Base-by-base conservation (phyloP, 2,329 filamentous ascomycete genomes). In the Purpureocillium takamizusanense region DNA sequence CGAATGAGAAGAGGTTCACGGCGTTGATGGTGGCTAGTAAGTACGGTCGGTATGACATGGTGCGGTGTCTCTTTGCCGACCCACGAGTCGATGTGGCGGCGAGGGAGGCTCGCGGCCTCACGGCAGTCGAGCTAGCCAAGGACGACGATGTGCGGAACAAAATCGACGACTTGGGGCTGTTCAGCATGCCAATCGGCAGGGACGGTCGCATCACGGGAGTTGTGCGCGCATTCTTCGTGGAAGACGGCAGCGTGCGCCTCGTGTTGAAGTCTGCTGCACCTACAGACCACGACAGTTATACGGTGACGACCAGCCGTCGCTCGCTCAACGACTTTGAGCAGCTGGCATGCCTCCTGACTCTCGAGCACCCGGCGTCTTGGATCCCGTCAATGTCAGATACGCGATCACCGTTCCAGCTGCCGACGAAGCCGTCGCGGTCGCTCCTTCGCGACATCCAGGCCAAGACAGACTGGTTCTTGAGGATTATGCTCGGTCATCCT, bases 21-120 rank as follows among this genome's bases (percentile, higher is more conserved):
- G 82, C 92, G 2, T 69, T 98, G 40, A 98, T 98, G 92, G 84
- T 98, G 45, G 90, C 90, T 7, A 97, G 90, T 72, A 98, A 98
- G 59, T 98, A 97, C 55, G 92, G 92, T 27, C 78, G 92, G 45
- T 83, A 94, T 38, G 92, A 97, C 51, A 86, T 95, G 70, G 90
- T 98, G 14, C 75, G 89, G 42, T 81, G 82, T 9, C 71, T 98
- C 6, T 97, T 94, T 58, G 76, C 82, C 31, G 92, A 98, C 55
- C 77, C 86, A 17, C 72, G 94, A 49, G 87, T 95, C 4, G 92
- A 98, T 55, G 65, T 90, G 12, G 79, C 83, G 31, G 78, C 89
- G 23, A 85, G 83, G 57, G 94, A 98, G 57, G 64, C 86, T 13
- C 78, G 92, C 42, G 92, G 92, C 0, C 69, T 98, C 50, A 95